A percentile compares a stretch with the other conserved stretches of the same genome.
These are phyloP conservation scores for Phytopythium helicoides DNA, from an alignment of 352 stramenopile genomes.

Conservation along the genomic window DNA sequence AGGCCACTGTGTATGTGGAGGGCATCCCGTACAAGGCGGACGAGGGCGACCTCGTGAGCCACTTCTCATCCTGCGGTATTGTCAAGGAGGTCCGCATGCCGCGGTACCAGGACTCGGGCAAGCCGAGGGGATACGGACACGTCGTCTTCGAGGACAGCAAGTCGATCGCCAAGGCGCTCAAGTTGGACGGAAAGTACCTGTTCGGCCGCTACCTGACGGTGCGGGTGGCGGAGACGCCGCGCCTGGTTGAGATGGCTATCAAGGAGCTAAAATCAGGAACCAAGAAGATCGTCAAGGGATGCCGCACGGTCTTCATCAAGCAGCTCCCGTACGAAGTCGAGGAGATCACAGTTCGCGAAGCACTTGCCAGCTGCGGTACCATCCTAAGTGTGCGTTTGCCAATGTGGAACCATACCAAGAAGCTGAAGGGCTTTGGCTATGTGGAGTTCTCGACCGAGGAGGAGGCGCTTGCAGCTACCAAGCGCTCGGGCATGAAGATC, in stretches of 20 bases:
- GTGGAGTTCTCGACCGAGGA: slow-evolving; percentile 85
- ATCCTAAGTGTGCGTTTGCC: slow-evolving; percentile 93
- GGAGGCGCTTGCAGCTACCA: slow-evolving; percentile 62
- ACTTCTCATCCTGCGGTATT: slow-evolving; percentile 87
- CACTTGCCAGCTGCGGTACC: slow-evolving; percentile 84
- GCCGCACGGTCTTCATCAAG: slow-evolving; percentile 93
- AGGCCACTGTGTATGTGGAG: slow-evolving; percentile 93
- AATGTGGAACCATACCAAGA: slow-evolving; percentile 92
- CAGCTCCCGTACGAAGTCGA: slow-evolving; percentile 94
- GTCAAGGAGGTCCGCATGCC: slow-evolving; percentile 94
- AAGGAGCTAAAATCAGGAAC: slow-evolving; percentile 65
- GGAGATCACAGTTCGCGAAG: slow-evolving; percentile 78
- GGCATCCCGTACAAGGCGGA: slow-evolving; percentile 93
- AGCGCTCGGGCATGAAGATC: slow-evolving; percentile 86
- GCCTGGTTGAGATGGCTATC: slow-evolving; percentile 64
- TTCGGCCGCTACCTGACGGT: slow-evolving; percentile 90
- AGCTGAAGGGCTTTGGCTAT: slow-evolving; percentile 97
- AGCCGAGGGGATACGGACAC: slow-evolving; percentile 90
- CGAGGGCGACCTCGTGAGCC: slow-evolving; percentile 88
- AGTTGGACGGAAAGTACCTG: slow-evolving; percentile 89
- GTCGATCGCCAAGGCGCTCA: slow-evolving; percentile 75
- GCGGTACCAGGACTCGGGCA: slow-evolving; percentile 90
- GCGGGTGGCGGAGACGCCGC: slow-evolving; percentile 67
- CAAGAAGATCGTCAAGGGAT: slow-evolving; percentile 81
- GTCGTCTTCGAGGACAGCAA: slow-evolving; percentile 88